These are phyloP conservation scores for Colletotrichum scovillei DNA, from an alignment of 2,329 filamentous ascomycete species.

Conservation along the genomic window DNA sequence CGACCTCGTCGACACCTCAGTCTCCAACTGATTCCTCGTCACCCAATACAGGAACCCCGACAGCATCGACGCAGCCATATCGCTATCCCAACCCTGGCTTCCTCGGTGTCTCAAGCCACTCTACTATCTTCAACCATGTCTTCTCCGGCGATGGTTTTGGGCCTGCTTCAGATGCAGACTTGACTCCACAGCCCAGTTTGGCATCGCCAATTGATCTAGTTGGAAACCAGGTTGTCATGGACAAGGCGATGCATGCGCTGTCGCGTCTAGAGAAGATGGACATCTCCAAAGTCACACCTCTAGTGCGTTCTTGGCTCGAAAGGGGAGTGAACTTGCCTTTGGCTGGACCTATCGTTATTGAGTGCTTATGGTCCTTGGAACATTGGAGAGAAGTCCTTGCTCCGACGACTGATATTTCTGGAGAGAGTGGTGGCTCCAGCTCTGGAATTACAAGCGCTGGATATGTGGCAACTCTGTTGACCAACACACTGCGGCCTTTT, in stretches of 20 bases:
- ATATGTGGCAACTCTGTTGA: neutral
- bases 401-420: neutral
- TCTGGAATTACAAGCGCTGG: neutral
- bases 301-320: neutral
- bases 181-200: neutral
- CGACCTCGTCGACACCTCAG: neutral
- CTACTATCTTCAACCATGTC: neutral
- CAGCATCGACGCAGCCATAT: neutral
- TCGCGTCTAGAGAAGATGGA: neutral
- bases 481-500: neutral
- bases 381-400: neutral
- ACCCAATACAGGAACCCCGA: neutral
- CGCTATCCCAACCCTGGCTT: neutral
- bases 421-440: neutral
- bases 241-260: slow-evolving; percentile 9
- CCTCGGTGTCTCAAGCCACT: neutral
- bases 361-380: neutral
- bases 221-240: neutral
- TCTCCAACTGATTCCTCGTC: neutral
- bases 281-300: neutral
- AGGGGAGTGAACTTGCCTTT: neutral
- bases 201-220: neutral
- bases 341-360: neutral
- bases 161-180: neutral
- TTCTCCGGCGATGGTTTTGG: neutral